Evolutionary conservation across 352 stramenopile species (phyloP).

Genomic region (Bremia lactucae): DNA sequence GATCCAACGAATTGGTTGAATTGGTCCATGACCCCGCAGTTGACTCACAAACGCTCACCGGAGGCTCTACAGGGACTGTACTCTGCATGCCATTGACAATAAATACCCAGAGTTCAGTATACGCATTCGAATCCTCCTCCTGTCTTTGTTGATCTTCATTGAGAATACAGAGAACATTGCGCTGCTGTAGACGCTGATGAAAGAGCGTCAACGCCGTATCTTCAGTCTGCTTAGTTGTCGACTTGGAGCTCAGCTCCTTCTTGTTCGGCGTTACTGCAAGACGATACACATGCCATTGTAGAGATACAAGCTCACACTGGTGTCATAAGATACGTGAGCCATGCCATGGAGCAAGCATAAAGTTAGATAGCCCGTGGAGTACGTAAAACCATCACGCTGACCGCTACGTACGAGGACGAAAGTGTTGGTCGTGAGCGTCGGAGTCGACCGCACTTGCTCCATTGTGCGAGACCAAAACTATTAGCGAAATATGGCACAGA

Average conservation of each 20-base stretch:
- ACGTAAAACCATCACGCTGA: conserved; percentile 3
- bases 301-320: conserved; percentile 31
- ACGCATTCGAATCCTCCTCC: background rate
- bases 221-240: conserved; percentile 2
- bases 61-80: conserved; percentile 19
- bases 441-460: conserved; percentile 7
- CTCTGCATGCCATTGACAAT: conserved; percentile 29
- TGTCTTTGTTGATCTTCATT: background rate
- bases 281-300: conserved; percentile 46
- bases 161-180: conserved; percentile 26
- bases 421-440: conserved; percentile 25
- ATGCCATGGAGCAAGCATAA: conserved; percentile 3
- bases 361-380: conserved; percentile 5
- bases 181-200: conserved; percentile 28
- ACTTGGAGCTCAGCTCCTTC: conserved; percentile 6
- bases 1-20: conserved; percentile 3
- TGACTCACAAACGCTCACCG: conserved; percentile 19
- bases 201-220: conserved; percentile 18
- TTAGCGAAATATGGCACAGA: background rate
- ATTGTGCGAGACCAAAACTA: conserved; percentile 28
- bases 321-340: conserved; percentile 6
- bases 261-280: conserved; percentile 4
- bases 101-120: conserved; percentile 38
- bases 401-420: conserved; percentile 33
- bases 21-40: conserved; percentile 11